Base-by-base conservation (phyloP, 2,329 filamentous ascomycete species). In the Fusarium mangiferae region DNA sequence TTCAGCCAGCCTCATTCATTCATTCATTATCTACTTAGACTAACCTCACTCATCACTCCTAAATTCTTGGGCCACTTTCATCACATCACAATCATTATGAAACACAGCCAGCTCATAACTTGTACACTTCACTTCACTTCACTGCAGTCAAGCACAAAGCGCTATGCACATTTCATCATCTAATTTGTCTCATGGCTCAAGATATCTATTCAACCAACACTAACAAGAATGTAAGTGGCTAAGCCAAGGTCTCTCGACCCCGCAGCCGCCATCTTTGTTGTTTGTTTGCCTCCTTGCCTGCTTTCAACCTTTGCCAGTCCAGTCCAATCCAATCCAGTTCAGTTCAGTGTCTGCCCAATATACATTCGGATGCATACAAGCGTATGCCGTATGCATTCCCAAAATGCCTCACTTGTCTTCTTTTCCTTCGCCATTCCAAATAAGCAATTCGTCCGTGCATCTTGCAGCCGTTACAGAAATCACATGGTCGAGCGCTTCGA, bases 401-500 rank as follows among this genome's bases (percentile, higher is more conserved):
- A 70, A 69, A 77, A 77, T 75, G 75, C 75, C 75, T 52, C 74
- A 73, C 70, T 61, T 70, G 46, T 70, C 70, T 41, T 75, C 68
- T 77, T 76, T 77, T 72, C 72, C 66, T 49, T 75, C 68, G 46
- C 66, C 68, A 54, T 74, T 68, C 69, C 65, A 65, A 77, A 77
- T 75, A 75, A 75, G 49, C 62, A 75, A 75, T 74, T 55, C 57
- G 55, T 73, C 69, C 68, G 36, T 75, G 44, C 67, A 75, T 76
- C 67, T 72, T 77, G 74, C 70, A 75, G 74, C 74, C 76, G 74
- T 78, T 61, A 76, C 70, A 72, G 62, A 62, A 66, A 68, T 62
- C 69, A 71, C 76, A 64, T 62, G 57, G 71, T 76, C 76, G 76
- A 78, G 76, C 76, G 66, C 76, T 78, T 78, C 76, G 76, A 77